phyloP scores from a whole-genome alignment of 1,139 yeast genomes.

The Diutina mesorugosa region DNA sequence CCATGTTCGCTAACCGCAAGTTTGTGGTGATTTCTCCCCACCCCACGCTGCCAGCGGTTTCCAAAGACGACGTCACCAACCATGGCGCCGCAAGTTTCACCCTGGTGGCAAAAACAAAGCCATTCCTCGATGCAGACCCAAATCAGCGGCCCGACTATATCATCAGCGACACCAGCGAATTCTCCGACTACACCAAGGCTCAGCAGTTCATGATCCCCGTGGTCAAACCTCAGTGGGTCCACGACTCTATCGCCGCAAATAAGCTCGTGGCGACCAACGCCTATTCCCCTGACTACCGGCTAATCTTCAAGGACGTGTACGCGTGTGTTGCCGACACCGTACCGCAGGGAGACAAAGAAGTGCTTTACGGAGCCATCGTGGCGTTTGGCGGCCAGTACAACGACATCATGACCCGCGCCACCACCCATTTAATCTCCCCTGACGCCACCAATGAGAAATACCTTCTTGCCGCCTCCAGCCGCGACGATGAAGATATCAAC shows the following conservation, averaged over 20 bases:
- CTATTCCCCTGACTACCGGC: conserved; percentile 57
- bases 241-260: conserved; percentile 26
- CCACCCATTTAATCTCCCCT: conserved; percentile 66
- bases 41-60: not conserved
- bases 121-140: not conserved
- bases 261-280: conserved; percentile 11
- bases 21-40: not conserved
- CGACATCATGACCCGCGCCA: conserved; percentile 50
- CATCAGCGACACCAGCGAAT: conserved; percentile 4
- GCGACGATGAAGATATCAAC: conserved; percentile 7
- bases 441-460: conserved; percentile 40
- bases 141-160: conserved; percentile 2
- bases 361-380: conserved; percentile 49
- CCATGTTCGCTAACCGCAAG: not conserved
- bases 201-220: conserved; percentile 47
- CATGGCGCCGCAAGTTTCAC: not conserved
- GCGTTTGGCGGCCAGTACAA: conserved; percentile 68
- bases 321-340: conserved; percentile 50
- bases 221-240: conserved; percentile 54
- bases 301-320: conserved; percentile 47
- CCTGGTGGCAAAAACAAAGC: not conserved
- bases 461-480: conserved; percentile 25
- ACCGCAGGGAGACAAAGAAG: conserved; percentile 48
- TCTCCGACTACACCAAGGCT: conserved; percentile 4
- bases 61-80: not conserved